phyloP scores from a whole-genome alignment of 2,329 filamentous ascomycete species.

The Plenodomus biglobosus region DNA sequence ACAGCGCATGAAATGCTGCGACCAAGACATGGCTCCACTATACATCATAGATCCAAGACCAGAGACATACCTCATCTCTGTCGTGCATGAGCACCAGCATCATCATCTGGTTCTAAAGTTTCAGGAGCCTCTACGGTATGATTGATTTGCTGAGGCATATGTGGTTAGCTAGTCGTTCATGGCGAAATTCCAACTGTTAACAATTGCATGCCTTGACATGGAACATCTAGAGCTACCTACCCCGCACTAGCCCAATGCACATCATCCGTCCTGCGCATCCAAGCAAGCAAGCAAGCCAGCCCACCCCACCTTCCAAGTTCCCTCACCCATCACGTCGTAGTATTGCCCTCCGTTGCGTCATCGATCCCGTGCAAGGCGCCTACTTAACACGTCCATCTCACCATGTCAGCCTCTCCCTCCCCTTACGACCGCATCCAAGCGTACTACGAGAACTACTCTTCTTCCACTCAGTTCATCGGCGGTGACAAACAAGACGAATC shows the following conservation, averaged over 20 bases:
- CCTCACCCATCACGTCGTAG: background rate
- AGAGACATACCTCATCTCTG: background rate
- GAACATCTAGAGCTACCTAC: background rate
- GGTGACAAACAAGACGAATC: background rate
- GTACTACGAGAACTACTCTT: constrained; percentile 4
- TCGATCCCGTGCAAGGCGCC: constrained; percentile 1
- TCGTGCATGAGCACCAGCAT: too few species aligned
- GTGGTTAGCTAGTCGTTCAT: too few species aligned
- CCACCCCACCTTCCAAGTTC: background rate
- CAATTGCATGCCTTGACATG: background rate
- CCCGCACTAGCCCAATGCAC: background rate
- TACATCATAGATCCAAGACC: background rate
- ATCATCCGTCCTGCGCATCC: too few species aligned
- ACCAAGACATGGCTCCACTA: background rate
- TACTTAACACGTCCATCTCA: constrained; percentile 17
- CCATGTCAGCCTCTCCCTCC: constrained; percentile 10
- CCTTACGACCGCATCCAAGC: constrained; percentile 8
- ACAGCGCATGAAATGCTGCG: background rate
- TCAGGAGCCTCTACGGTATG: too few species aligned
- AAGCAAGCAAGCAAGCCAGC: background rate
- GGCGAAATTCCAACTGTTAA: too few species aligned
- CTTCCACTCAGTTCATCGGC: constrained; percentile 2
- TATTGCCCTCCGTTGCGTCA: background rate
- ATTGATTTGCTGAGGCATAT: too few species aligned
- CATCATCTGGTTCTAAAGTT: too few species aligned